These are phyloP conservation scores for Strigomonas oncopelti DNA, from an alignment of 208 protist genomes.

Conservation along the genomic window DNA sequence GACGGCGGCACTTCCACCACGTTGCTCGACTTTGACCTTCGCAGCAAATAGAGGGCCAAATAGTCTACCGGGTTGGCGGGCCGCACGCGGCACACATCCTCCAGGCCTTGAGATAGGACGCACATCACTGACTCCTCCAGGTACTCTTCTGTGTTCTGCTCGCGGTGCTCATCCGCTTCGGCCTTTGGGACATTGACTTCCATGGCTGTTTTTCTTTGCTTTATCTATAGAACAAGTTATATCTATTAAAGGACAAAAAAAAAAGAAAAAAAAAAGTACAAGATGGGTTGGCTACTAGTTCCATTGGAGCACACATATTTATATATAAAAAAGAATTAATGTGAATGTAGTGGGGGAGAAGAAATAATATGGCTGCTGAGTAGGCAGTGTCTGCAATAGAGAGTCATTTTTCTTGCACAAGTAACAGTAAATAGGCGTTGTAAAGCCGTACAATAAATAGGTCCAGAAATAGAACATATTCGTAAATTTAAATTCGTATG, in stretches of 20 bases:
- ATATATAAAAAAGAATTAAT: too few relatives aligned
- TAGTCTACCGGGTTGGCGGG: conserved; percentile 91
- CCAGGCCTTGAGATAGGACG: conserved; percentile 78
- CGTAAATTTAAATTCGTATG: too few relatives aligned
- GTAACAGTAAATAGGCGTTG: too few relatives aligned
- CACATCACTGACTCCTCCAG: conserved; percentile 86
- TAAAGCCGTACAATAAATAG: too few relatives aligned
- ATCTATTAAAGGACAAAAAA: too few relatives aligned
- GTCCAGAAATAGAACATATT: too few relatives aligned
- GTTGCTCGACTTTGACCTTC: conserved; percentile 61
- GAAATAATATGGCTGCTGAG: too few relatives aligned
- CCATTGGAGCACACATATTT: too few relatives aligned
- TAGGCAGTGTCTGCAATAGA: too few relatives aligned
- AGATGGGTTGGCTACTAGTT: background rate
- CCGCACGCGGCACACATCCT: conserved; percentile 82
- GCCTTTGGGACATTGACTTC: background rate
- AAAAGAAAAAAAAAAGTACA: background rate
- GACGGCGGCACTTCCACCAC: conserved; percentile 55
- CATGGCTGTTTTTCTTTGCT: conserved; percentile 1
- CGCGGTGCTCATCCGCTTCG: background rate
- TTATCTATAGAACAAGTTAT: too few relatives aligned
- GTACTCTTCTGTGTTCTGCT: conserved; percentile 48
- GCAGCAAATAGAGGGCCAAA: conserved; percentile 84
- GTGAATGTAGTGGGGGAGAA: background rate
- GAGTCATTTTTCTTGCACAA: too few relatives aligned